Base-by-base conservation (phyloP, 495 filamentous ascomycete species). In the Thozetella sp. region DNA sequence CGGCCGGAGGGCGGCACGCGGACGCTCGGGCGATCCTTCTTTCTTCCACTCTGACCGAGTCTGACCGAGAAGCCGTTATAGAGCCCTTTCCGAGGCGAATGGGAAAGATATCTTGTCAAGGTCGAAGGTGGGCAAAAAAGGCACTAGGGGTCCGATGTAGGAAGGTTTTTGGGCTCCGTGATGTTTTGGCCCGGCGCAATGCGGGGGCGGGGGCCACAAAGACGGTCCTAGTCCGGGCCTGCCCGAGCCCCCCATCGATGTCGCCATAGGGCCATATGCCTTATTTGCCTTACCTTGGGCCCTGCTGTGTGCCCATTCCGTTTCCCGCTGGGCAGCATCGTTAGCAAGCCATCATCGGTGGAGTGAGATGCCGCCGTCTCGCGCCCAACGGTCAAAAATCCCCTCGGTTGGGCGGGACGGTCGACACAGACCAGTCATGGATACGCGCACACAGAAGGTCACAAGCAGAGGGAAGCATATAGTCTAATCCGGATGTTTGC, bases 401-500 rank as follows among this genome's bases (percentile, higher is more conserved):
- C 30, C 15, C 30, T 37, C 15, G 6, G 6, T 37, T 6, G 30
- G 6, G 30, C 30, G 15, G 6, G 6, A 37, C 30, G 15, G 30
- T 37, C 15, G 30, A 37, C 6, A 37, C 30, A n/a, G 43, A 4
- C 43, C 12, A 4, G 43, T 10, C n/a, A 48, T 19, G n/a, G 11
- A 48, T 48, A 20, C 43, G 20, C 20, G 43, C 43, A 48, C n/a
- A 48, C 43, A 48, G 20, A n/a, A n/a, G n/a, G n/a, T n/a, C n/a
- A n/a, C n/a, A n/a, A n/a, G n/a, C n/a, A n/a, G n/a, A n/a, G n/a
- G n/a, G n/a, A n/a, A n/a, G n/a, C n/a, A n/a, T 11, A 6, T 37
- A 20, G 43, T 48, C 43, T 48, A 48, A 48, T 48, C 43, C 43
- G 43, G 20, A 48, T 48, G 43, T 48, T 48, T 48, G 43, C 43